Evolutionary conservation across 78 protist genomes (phyloP).

Genomic region (Ministeria vibrans): DNA sequence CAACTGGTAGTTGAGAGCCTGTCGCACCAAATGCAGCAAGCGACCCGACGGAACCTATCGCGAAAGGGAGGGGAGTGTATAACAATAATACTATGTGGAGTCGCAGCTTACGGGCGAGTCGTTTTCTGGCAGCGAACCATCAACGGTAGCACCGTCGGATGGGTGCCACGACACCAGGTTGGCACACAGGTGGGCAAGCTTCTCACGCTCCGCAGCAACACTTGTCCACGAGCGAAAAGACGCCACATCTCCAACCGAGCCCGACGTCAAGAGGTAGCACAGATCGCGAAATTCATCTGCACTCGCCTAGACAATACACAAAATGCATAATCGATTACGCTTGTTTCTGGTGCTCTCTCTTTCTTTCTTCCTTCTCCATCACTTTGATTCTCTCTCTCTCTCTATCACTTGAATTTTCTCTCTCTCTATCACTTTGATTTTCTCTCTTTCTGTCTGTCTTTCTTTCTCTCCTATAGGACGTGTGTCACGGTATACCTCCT

Average conservation of each 20-base stretch:
- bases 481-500: no score
- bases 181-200: no score
- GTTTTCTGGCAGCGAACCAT: background rate
- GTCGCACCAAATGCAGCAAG: conserved; percentile 41
- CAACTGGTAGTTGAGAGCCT: conserved; percentile 71
- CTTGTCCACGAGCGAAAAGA: conserved; percentile 24
- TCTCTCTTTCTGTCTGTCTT: no score
- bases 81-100: background rate
- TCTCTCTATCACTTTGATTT: no score
- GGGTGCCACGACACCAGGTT: background rate
- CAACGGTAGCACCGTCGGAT: background rate
- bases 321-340: no score
- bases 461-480: no score
- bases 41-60: conserved; percentile 4
- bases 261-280: conserved; percentile 62
- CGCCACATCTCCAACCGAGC: conserved; percentile 47
- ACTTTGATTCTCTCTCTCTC: no score
- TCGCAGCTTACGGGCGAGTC: background rate
- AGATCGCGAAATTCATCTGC: conserved; percentile 65
- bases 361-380: no score
- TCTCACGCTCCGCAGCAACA: background rate
- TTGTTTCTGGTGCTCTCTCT: no score
- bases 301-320: conserved; percentile 29
- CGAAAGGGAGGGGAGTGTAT: background rate
- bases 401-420: no score